Conservation (phyloP, 1,284 basidiomycete genomes). For the Ganoderma boninense region DNA sequence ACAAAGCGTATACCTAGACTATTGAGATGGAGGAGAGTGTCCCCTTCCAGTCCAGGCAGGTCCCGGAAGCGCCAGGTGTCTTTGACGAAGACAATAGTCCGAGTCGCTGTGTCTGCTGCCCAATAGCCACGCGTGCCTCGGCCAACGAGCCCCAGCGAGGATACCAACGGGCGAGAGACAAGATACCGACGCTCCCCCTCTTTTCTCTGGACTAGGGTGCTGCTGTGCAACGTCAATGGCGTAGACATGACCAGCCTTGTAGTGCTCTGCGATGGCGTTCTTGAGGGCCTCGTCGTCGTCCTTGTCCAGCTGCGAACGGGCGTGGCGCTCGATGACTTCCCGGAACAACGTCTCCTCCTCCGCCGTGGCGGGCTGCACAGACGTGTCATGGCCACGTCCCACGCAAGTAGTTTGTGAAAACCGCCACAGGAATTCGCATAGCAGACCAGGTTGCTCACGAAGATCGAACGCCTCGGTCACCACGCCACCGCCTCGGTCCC, state of each 20-base stretch:
- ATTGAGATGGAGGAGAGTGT: neutral
- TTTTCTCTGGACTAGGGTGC: neutral
- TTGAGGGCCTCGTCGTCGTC: neutral
- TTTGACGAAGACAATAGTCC: neutral
- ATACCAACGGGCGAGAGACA: neutral
- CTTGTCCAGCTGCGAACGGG: neutral
- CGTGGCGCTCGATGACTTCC: slow-evolving; percentile 8
- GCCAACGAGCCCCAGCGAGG: neutral
- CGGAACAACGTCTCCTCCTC: slow-evolving; percentile 21
- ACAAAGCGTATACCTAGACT: neutral
- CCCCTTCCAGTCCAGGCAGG: neutral
- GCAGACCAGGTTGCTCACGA: slow-evolving; percentile 20
- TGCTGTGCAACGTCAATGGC: neutral
- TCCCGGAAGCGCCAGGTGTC: neutral
- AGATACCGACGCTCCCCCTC: neutral
- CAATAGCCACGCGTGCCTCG: neutral
- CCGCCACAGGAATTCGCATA: slow-evolving; percentile 40
- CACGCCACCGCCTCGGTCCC: slow-evolving; percentile 41
- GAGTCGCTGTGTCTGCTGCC: neutral
- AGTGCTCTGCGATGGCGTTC: neutral
- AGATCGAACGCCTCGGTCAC: slow-evolving; percentile 40
- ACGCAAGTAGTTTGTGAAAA: slow-evolving; percentile 30
- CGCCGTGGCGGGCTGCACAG: slow-evolving; percentile 23
- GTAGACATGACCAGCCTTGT: neutral
- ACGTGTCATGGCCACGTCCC: slow-evolving; percentile 34